Evolutionary conservation across 108 stramenopile species (phyloP), one percentile per base, ranked within the genome.

Genomic region (Nitzschia palea): DNA sequence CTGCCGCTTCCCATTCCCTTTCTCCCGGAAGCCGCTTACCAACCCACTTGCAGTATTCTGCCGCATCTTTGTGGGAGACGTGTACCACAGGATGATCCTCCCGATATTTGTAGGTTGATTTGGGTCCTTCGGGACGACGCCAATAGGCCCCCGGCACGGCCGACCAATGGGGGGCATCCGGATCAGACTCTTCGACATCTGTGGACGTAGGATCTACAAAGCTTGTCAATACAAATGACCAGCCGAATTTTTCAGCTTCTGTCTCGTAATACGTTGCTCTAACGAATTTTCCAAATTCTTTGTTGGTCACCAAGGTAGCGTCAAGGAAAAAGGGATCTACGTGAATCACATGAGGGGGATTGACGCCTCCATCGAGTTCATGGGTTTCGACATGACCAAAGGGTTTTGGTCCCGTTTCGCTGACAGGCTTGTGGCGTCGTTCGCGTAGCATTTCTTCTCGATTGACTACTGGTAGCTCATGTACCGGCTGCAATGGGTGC

Each of bases 231-330:
- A 95, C 95, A 76, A 98, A 98, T 31, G 78, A 80, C 97, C 97
- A 98, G 22, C 92, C 93, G 71, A 80, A 98, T 65, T 95, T 85
- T 78, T 98, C 96, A 0, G 97, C 96, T 72, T 96, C 97, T 2
- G 97, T 97, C 50, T 90, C 83, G 62, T 96, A 95, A 42, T 88
- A 86, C 0, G 90, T 94, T n/a, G 89, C 84, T 37, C 77, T 62
- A 6, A 98, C 96, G 65, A 98, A 98, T 51, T 93, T 85, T 40
- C 81, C 86, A 80, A 96, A 98, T 50, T 92, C 86, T 53, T 89
- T 86, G 68, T 95, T 96, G 2, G 92, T 88, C 12, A 96, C 93
- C 23, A 74, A 74, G 26, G 79, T 77, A 34, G 62, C 83, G 63
- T 95, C 95, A 20, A 95, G 66, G 71, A 88, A 86, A 80, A 93